These are phyloP conservation scores for Neurospora sp. DNA, from an alignment of 2,329 filamentous ascomycete species.

Conservation along the genomic window DNA sequence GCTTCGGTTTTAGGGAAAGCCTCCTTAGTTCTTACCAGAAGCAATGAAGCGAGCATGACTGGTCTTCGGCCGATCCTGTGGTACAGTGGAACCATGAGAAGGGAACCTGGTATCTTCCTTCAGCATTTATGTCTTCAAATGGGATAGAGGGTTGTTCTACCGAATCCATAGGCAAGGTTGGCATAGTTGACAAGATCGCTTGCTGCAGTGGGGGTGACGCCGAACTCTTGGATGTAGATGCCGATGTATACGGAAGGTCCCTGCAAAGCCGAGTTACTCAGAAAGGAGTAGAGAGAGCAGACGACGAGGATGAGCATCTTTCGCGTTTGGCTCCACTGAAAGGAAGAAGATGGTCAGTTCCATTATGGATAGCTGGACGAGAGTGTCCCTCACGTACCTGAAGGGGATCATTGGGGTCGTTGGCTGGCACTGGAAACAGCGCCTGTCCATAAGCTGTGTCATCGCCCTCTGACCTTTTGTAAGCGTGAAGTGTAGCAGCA, in stretches of 20 bases:
- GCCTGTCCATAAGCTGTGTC: slow-evolving; percentile 51
- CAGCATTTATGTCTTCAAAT: background rate
- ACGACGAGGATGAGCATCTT: slow-evolving; percentile 46
- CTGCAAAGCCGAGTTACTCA: slow-evolving; percentile 43
- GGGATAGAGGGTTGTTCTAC: slow-evolving; percentile 17
- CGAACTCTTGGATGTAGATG: slow-evolving; percentile 39
- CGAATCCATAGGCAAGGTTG: slow-evolving; percentile 49
- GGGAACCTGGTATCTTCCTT: slow-evolving; percentile 25
- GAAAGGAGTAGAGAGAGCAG: slow-evolving; percentile 43
- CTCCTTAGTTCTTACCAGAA: slow-evolving; percentile 19
- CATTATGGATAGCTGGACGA: background rate
- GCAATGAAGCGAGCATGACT: slow-evolving; percentile 28
- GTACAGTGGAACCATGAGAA: slow-evolving; percentile 45
- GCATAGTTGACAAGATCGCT: slow-evolving; percentile 47
- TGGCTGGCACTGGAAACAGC: slow-evolving; percentile 49
- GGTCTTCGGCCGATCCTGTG: slow-evolving; percentile 31
- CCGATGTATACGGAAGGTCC: slow-evolving; percentile 47
- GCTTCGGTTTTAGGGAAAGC: background rate
- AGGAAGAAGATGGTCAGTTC: background rate
- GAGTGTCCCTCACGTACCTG: slow-evolving; percentile 25
- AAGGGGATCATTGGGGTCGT: slow-evolving; percentile 52
- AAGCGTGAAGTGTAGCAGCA: background rate
- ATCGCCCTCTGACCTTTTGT: slow-evolving; percentile 37
- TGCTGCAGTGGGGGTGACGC: slow-evolving; percentile 35
- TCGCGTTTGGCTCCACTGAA: slow-evolving; percentile 41